Evolutionary conservation across 2,329 filamentous ascomycete genomes (phyloP).

Genomic region (Colletotrichum tropicicola): DNA sequence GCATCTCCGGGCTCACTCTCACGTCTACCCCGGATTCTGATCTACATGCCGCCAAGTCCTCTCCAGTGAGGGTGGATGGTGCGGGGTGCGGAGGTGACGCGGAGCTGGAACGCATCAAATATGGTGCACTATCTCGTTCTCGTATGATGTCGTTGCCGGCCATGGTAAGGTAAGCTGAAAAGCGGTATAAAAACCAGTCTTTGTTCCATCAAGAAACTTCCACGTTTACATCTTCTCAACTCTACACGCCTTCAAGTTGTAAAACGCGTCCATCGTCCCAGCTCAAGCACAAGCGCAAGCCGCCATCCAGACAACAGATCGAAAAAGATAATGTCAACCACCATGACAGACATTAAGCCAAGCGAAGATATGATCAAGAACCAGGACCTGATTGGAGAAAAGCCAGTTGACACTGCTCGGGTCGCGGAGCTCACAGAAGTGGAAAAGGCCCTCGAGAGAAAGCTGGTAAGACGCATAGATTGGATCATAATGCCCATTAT

Average conservation of each 20-base stretch:
- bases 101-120: not conserved
- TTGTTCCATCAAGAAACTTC: not conserved
- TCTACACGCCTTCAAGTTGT: too few relatives aligned
- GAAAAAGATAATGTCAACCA: too few relatives aligned
- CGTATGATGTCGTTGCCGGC: not conserved
- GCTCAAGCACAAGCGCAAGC: too few relatives aligned
- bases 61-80: not conserved
- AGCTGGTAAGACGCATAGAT: conserved; percentile 5
- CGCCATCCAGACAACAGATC: too few relatives aligned
- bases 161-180: not conserved
- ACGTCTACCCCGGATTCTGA: not conserved
- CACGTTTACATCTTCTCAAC: not conserved
- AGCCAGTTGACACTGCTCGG: not conserved
- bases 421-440: not conserved
- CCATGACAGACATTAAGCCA: not conserved
- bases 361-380: not conserved
- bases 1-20: not conserved
- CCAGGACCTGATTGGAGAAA: not conserved
- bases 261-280: too few relatives aligned
- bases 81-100: not conserved
- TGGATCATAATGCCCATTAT: conserved; percentile 16
- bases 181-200: not conserved
- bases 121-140: not conserved
- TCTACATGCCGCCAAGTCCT: not conserved
- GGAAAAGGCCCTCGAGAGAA: not conserved